Percentiles rank a stretch among this genome's conserved stretches.
Evolutionary conservation across 2,329 filamentous ascomycete genomes (phyloP).

Genomic region (Rhexocercosporidium sp.): DNA sequence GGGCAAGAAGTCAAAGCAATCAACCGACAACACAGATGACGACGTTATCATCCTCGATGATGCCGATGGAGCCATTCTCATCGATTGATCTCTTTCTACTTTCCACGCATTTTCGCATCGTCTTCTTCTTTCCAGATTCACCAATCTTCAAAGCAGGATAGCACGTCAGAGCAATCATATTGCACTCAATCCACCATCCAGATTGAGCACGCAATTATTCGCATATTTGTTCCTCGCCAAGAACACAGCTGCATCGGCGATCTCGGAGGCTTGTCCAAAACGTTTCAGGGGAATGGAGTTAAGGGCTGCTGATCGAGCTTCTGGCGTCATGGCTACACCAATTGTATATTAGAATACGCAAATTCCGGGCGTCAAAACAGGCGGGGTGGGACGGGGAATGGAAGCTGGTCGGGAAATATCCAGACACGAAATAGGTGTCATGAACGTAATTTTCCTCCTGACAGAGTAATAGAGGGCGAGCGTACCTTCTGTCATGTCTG

Average conservation of each 20-base stretch:
- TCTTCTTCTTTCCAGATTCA: conserved; percentile 2
- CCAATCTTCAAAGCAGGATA: conserved; percentile 12
- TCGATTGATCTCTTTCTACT: conserved; percentile 54
- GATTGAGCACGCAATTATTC: conserved; percentile 84
- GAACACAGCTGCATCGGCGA: conserved; percentile 83
- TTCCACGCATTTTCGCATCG: conserved; percentile 26
- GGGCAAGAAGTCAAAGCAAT: conserved; percentile 43
- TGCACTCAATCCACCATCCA: conserved; percentile 84
- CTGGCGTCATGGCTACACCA: conserved; percentile 49
- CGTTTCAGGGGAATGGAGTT: conserved; percentile 67
- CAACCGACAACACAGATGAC: conserved; percentile 46
- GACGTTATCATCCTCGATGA: conserved; percentile 42
- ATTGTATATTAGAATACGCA: conserved; percentile 43
- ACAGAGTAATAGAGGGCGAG: conserved; percentile 11
- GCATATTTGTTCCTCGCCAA: conserved; percentile 79
- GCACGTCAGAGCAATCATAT: conserved; percentile 53
- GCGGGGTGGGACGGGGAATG: not conserved
- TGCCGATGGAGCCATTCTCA: conserved; percentile 67
- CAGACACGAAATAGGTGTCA: not conserved
- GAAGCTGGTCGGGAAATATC: not conserved
- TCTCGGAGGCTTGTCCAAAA: conserved; percentile 71
- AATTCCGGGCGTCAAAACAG: conserved; percentile 33
- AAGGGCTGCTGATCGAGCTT: conserved; percentile 42
- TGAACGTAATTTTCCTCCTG: conserved; percentile 4
- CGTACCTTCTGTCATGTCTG: conserved; percentile 76